phyloP scores from a whole-genome alignment of 495 filamentous ascomycete species.

The Umbilicaria muhlenbergii region DNA sequence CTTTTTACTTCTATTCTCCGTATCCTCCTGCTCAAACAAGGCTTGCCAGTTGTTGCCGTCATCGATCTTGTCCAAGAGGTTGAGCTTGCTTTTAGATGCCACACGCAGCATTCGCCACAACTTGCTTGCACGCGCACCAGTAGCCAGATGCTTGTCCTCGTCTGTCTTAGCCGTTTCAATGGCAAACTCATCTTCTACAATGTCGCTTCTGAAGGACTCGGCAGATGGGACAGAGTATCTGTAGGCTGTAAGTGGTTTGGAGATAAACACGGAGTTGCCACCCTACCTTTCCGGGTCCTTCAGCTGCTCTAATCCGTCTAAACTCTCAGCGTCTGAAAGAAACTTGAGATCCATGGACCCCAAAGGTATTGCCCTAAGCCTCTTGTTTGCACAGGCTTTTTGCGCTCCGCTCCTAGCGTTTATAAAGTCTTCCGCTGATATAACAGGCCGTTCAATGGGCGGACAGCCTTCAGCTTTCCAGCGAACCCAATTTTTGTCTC shows the following conservation, averaged over 20 bases:
- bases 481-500: constrained; percentile 95
- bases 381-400: constrained; percentile 49
- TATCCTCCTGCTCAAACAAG: constrained; percentile 30
- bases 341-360: constrained; percentile 63
- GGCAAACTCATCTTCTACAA: constrained; percentile 60
- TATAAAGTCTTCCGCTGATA: constrained; percentile 48
- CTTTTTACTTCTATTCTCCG: constrained; percentile 16
- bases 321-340: constrained; percentile 44
- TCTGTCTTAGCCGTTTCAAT: constrained; percentile 62
- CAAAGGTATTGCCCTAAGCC: constrained; percentile 47
- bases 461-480: constrained; percentile 95
- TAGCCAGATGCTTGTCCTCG: constrained; percentile 48
- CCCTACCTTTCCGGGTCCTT: constrained; percentile 39
- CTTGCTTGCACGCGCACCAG: constrained; percentile 64
- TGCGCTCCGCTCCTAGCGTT: constrained; percentile 46
- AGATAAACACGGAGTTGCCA: neutral
- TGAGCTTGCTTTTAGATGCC: constrained; percentile 53
- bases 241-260: neutral
- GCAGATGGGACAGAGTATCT: constrained; percentile 35
- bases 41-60: constrained; percentile 50
- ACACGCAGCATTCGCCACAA: constrained; percentile 77
- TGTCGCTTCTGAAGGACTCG: constrained; percentile 42
- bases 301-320: constrained; percentile 39
- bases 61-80: constrained; percentile 72
- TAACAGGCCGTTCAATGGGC: constrained; percentile 56